Base-by-base conservation (phyloP, 179 eudicot genomes). In the Sideroxylon spinosum region DNA sequence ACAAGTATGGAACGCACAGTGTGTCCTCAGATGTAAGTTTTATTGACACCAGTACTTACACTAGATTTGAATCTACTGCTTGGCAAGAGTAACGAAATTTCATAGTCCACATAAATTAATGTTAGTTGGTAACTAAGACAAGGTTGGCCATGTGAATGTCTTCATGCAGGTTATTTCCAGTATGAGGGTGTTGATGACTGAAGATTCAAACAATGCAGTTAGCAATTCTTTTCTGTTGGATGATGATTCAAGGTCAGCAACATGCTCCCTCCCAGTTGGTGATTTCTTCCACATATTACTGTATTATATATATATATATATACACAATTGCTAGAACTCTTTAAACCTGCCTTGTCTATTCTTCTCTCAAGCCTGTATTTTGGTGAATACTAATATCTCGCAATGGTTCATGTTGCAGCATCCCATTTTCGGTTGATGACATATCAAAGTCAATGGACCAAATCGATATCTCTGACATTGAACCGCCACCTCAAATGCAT, bases 351-450 rank as follows among this genome's bases (percentile, higher is more conserved):
- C 7, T 37, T 37, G 0, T 37, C 44, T 32, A 37, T 37, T 52
- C 6, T 52, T 52, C 10, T 52, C 56, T 52, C 56, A 9, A 9
- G 56, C 56, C 56, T 52, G 14, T 37, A 37, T 49, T 57, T 46
- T 23, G 60, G 26, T 46, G 63, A 67, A 57, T 37, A 68, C 76
- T 61, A 71, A 22, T 75, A 28, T 76, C 57, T 50, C 50, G 44
- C 37, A 32, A 37, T 53, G 71, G 56, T 73, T 29, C 28, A 23
- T 75, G 29, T 9, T 87, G 91, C 95, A 92, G 98, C 90, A 93
- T 93, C 83, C 98, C 98, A 1, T 92, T 93, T 82, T 93, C 97
- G n/a, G 98, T 92, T 78, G 98, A 93, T 82, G 98, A 93, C 85
- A 92, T 93, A 83, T 92, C 98, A 26, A 93, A 92, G 78, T 90